Evolutionary conservation across 1,284 basidiomycete genomes (phyloP).

Genomic region (Rhodotorula sp.): DNA sequence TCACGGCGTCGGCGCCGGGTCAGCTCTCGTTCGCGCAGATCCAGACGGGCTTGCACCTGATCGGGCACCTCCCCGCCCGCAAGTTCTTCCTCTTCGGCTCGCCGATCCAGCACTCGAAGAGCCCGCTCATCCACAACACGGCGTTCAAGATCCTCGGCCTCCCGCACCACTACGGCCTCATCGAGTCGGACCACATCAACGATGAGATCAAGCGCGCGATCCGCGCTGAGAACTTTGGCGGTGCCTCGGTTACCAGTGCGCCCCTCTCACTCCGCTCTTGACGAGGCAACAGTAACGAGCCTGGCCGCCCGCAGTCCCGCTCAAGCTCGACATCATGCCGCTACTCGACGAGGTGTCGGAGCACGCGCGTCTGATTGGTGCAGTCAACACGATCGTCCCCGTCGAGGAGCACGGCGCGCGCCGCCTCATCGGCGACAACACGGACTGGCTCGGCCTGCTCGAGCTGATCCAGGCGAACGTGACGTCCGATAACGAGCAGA

Average conservation of each 20-base stretch:
- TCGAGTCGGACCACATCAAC: constrained; percentile 71
- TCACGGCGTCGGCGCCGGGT: constrained; percentile 84
- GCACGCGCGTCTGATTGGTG: constrained; percentile 79
- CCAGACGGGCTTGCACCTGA: constrained; percentile 73
- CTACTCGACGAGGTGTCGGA: constrained; percentile 74
- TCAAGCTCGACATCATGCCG: constrained; percentile 83
- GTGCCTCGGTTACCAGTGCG: constrained; percentile 78
- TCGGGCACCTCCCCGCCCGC: constrained; percentile 72
- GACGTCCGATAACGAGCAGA: constrained; percentile 41
- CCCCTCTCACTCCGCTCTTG: constrained; percentile 12
- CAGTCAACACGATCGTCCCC: constrained; percentile 87
- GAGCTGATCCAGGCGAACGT: constrained; percentile 56
- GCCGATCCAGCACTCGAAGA: constrained; percentile 87
- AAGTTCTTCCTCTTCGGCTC: constrained; percentile 84
- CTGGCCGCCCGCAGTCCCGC: constrained; percentile 63
- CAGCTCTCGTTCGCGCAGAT: constrained; percentile 87
- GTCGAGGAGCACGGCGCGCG: constrained; percentile 56
- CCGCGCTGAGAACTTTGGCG: constrained; percentile 75
- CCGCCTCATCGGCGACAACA: constrained; percentile 81
- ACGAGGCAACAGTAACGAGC: too few species aligned
- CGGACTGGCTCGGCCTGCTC: constrained; percentile 85
- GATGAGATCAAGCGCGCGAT: constrained; percentile 68
- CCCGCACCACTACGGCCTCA: constrained; percentile 74
- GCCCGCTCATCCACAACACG: constrained; percentile 90
- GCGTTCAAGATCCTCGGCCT: constrained; percentile 79